These are phyloP conservation scores for Tylopilus sp. DNA, from an alignment of 768 basidiomycete genomes.

Conservation along the genomic window DNA sequence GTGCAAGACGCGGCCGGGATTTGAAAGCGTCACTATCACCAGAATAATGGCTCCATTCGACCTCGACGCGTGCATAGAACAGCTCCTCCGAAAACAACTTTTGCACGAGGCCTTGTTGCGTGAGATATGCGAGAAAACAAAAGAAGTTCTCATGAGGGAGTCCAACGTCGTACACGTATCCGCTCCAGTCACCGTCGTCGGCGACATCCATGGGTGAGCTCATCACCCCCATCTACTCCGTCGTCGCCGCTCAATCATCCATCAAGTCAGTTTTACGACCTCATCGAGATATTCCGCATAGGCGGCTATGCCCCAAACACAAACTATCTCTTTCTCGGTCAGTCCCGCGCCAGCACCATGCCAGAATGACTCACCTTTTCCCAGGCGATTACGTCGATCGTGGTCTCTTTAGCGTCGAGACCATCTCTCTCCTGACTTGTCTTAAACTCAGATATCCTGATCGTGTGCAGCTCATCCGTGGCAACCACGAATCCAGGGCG, in stretches of 20 bases:
- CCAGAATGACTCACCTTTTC: conserved; percentile 6
- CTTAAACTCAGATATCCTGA: conserved; percentile 97
- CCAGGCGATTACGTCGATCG: conserved; percentile 98
- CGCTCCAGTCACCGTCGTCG: conserved; percentile 96
- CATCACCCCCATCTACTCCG: conserved; percentile 6
- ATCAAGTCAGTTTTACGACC: conserved; percentile 96
- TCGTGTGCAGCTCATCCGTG: conserved; percentile 92
- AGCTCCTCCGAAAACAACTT: conserved; percentile 87
- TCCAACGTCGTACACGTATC: conserved; percentile 97
- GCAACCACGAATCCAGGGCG: conserved; percentile 96
- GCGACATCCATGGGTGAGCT: conserved; percentile 97
- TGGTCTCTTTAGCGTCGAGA: conserved; percentile 97
- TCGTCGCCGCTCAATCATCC: conserved; percentile 33
- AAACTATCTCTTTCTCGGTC: conserved; percentile 97
- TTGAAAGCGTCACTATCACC: conserved; percentile 2
- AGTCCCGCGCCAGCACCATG: conserved; percentile 25
- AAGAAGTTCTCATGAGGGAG: conserved; percentile 98
- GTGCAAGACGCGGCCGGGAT: conserved; percentile 3
- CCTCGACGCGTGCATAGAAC: conserved; percentile 93
- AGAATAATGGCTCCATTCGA: conserved; percentile 64
- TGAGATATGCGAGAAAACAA: conserved; percentile 99
- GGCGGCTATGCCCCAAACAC: conserved; percentile 95
- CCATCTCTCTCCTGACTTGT: conserved; percentile 94
- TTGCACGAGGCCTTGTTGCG: conserved; percentile 91
- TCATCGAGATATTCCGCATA: conserved; percentile 98